Evolutionary conservation across 2,329 filamentous ascomycete species (phyloP).

Genomic region (Neonectria punicea): DNA sequence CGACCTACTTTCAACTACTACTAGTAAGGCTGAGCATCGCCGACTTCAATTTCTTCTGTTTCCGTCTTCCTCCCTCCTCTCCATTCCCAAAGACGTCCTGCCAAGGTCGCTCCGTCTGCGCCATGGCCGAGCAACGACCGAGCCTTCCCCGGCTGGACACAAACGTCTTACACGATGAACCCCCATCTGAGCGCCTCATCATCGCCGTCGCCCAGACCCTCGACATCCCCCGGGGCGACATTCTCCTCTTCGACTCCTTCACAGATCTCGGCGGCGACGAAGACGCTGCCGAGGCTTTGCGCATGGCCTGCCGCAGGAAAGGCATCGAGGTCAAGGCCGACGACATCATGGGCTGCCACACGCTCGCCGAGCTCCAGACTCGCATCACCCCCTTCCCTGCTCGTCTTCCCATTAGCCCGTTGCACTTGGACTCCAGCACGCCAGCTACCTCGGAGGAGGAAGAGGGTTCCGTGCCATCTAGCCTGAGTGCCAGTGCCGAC

Average conservation of each 20-base stretch:
- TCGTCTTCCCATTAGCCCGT: not conserved
- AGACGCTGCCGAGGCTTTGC: slow-evolving; percentile 43
- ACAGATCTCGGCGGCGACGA: slow-evolving; percentile 56
- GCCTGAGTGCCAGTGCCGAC: slow-evolving; percentile 1
- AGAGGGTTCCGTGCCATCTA: slow-evolving; percentile 21
- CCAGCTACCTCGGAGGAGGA: slow-evolving; percentile 15
- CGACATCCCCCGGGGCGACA: slow-evolving; percentile 43
- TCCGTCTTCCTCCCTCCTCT: too few species aligned
- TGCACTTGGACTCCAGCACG: not conserved
- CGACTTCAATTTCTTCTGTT: too few species aligned
- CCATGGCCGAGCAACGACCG: slow-evolving; percentile 15
- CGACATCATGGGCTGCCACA: slow-evolving; percentile 57
- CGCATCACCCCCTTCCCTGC: slow-evolving; percentile 42
- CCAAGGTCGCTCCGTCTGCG: not conserved
- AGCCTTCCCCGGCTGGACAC: slow-evolving; percentile 40
- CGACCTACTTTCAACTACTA: not conserved
- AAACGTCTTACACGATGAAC: slow-evolving; percentile 26
- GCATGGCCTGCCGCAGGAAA: slow-evolving; percentile 29
- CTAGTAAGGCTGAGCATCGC: not conserved
- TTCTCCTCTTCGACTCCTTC: slow-evolving; percentile 56
- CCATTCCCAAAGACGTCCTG: not conserved
- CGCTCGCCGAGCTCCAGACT: slow-evolving; percentile 57
- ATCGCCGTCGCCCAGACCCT: slow-evolving; percentile 51
- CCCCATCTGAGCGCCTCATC: slow-evolving; percentile 46
- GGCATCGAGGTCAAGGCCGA: slow-evolving; percentile 49